Base-by-base conservation (phyloP, 495 filamentous ascomycete genomes). In the Rhizodiscina lignyota region DNA sequence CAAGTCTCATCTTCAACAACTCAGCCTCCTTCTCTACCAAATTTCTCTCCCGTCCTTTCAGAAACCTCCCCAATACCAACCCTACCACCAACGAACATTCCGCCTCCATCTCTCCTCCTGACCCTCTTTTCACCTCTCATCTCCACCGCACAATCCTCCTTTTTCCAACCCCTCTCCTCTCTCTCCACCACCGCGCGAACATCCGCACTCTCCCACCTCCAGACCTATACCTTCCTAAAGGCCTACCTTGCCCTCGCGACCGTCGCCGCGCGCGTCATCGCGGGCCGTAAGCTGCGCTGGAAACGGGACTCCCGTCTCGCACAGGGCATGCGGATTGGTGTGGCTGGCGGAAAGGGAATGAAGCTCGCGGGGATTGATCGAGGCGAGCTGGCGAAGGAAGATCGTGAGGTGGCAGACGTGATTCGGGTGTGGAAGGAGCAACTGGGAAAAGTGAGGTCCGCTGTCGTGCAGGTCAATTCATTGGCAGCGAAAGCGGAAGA, bases 261-360 rank as follows among this genome's bases (percentile, higher is more conserved):
- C 11, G 79, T 87, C 8, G 70, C 70, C 17, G 82, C 76, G 11
- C 78, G 77, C 18, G 68, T 96, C 30, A 77, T 97, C 38, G 80
- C 83, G 2, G 89, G 89, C 21, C 75, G 89, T 35, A 81, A 77
- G 37, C 55, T 77, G 32, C 77, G 89, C 35, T 94, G 86, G 86
- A 87, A 87, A 54, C 70, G 86, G 34, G 86, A 94, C 56, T 71
- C 65, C 33, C 67, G 77, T 44, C 68, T 94, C n/a, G 66, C 74
- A n/a, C 81, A 92, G 54, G 70, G 74, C 45, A 92, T 87, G 80
- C 72, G 75, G 32, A 89, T 94, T 43, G 75, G 78, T 0, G 69
- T 72, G 10, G 79, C 83, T 2, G 69, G 69, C 1, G 65, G 70
- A 40, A 40, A 20, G 5, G 84, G 86, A 18, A 94, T 96, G 89